Conservation (phyloP, 2,329 filamentous ascomycete species). For the Diaporthe caulivora region DNA sequence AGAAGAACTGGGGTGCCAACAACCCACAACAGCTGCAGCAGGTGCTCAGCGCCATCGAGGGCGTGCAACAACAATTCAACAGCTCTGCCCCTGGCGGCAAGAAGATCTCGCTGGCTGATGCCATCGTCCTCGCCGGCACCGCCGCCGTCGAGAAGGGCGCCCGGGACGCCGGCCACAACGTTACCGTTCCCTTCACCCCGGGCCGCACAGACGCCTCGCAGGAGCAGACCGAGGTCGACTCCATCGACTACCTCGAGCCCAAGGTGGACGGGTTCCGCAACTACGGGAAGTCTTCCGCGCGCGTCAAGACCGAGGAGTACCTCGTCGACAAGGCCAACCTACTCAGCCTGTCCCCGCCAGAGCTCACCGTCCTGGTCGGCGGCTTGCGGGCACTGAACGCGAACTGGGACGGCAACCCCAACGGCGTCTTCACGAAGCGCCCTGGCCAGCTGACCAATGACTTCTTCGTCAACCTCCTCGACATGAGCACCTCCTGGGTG, state of each 20-base stretch:
- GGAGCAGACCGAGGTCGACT: slow-evolving; percentile 77
- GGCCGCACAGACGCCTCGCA: slow-evolving; percentile 79
- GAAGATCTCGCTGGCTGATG: slow-evolving; percentile 82
- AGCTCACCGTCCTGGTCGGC: slow-evolving; percentile 78
- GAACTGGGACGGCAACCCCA: slow-evolving; percentile 77
- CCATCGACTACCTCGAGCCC: slow-evolving; percentile 76
- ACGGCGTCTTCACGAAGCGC: slow-evolving; percentile 76
- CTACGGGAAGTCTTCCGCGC: slow-evolving; percentile 73
- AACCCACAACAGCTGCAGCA: slow-evolving; percentile 75
- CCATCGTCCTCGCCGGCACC: slow-evolving; percentile 80
- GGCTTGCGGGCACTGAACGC: slow-evolving; percentile 77
- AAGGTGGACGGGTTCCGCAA: slow-evolving; percentile 83
- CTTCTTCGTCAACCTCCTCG: slow-evolving; percentile 85
- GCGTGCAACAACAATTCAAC: slow-evolving; percentile 77
- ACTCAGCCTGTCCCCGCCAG: slow-evolving; percentile 77
- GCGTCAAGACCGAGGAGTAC: slow-evolving; percentile 75
- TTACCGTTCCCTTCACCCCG: slow-evolving; percentile 77
- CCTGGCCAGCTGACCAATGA: slow-evolving; percentile 81
- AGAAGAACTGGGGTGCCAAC: slow-evolving; percentile 81
- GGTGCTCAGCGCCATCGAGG: slow-evolving; percentile 72
- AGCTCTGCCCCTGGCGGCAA: slow-evolving; percentile 67
- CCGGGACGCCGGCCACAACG: slow-evolving; percentile 56
- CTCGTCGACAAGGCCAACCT: slow-evolving; percentile 80
- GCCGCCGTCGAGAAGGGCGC: slow-evolving; percentile 81
- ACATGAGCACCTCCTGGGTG: slow-evolving; percentile 76